A percentile compares a stretch with the other conserved stretches of the same genome.
Evolutionary conservation across 345 rosid genomes (phyloP).

Genomic region (Physaria fendleri): DNA sequence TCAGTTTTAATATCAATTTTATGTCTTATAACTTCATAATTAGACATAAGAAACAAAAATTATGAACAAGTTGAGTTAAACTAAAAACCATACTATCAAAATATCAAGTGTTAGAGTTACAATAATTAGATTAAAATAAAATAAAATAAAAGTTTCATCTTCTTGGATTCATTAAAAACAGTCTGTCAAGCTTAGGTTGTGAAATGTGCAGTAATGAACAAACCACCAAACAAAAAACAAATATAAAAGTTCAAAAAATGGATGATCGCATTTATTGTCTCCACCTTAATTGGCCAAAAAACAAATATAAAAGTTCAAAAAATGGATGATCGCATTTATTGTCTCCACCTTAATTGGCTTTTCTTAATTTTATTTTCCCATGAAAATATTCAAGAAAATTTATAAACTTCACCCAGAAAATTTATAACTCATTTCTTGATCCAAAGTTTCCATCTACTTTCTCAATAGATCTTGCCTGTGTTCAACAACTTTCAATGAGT

Average conservation of each 20-base stretch:
- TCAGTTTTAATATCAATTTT: too few species aligned
- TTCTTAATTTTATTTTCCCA: constrained; percentile 12
- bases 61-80: constrained; percentile 10
- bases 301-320: neutral
- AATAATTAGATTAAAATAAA: neutral
- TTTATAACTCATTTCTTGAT: neutral
- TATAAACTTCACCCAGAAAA: neutral
- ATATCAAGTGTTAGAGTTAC: neutral
- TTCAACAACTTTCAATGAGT: constrained; percentile 1
- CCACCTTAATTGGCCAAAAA: constrained; percentile 15
- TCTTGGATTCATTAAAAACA: constrained; percentile 13
- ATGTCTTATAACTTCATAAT: constrained; percentile 1
- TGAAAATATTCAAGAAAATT: neutral
- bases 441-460: neutral
- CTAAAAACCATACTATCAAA: neutral
- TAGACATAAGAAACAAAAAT: neutral
- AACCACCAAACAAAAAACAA: constrained; percentile 23
- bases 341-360: constrained; percentile 12
- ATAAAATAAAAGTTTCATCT: neutral
- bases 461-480: constrained; percentile 16
- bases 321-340: constrained; percentile 7
- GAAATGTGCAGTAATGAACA: constrained; percentile 28
- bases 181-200: constrained; percentile 27
- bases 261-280: constrained; percentile 10
- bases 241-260: neutral